Conservation (phyloP, 2,329 filamentous ascomycete genomes). For the Sporothrix globosa region DNA sequence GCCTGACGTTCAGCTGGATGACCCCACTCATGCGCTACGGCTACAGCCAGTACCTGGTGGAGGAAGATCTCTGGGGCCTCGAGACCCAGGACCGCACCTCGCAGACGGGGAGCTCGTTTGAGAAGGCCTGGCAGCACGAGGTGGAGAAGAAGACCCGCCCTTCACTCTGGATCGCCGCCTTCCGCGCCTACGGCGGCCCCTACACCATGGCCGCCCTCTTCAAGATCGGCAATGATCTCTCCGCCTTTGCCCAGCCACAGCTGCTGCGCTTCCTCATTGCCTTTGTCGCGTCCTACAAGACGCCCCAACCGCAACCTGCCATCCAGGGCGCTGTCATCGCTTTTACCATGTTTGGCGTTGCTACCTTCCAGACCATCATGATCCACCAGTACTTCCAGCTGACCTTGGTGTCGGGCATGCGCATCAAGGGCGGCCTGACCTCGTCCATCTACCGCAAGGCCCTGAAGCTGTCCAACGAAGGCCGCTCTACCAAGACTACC, state of each 20-base stretch:
- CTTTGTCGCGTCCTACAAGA: slow-evolving; percentile 78
- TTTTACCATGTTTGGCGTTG: slow-evolving; percentile 87
- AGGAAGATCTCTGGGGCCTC: slow-evolving; percentile 94
- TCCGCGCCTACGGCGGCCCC: slow-evolving; percentile 80
- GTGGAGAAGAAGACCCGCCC: slow-evolving; percentile 68
- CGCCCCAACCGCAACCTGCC: slow-evolving; percentile 69
- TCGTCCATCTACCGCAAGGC: slow-evolving; percentile 93
- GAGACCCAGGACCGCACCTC: slow-evolving; percentile 78
- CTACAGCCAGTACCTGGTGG: slow-evolving; percentile 87
- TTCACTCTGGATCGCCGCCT: slow-evolving; percentile 83
- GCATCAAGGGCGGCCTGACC: slow-evolving; percentile 87
- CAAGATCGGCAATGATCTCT: slow-evolving; percentile 83
- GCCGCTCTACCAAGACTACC: slow-evolving; percentile 82
- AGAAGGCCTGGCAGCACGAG: slow-evolving; percentile 76
- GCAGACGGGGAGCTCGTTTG: slow-evolving; percentile 70
- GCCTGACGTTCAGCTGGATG: slow-evolving; percentile 97
- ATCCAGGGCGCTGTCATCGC: slow-evolving; percentile 86
- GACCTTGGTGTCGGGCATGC: slow-evolving; percentile 94
- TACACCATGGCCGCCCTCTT: slow-evolving; percentile 82
- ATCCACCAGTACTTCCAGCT: slow-evolving; percentile 98
- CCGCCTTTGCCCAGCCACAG: slow-evolving; percentile 90
- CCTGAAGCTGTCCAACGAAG: slow-evolving; percentile 88
- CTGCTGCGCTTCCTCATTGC: slow-evolving; percentile 79
- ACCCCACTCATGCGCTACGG: slow-evolving; percentile 95
- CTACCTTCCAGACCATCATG: slow-evolving; percentile 81